These are phyloP conservation scores for Cupressus sempervirens DNA, from an alignment of 75 land plant species.

Conservation along the genomic window DNA sequence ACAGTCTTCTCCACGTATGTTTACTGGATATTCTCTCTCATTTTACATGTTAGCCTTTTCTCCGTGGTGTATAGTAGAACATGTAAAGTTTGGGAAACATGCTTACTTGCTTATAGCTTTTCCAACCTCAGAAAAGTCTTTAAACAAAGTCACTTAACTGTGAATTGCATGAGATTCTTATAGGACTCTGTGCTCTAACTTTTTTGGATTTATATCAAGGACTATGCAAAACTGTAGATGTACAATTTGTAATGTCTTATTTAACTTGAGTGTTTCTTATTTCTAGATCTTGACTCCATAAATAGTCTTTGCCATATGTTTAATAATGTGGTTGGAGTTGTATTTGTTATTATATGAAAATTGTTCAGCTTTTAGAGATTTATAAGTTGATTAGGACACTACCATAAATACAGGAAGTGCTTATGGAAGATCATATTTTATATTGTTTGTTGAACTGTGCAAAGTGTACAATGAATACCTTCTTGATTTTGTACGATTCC, in stretches of 20 bases:
- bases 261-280: not conserved
- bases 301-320: not conserved
- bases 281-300: not conserved
- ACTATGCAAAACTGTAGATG: not conserved
- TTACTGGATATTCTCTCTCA: constrained; percentile 4
- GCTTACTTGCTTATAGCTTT: not conserved
- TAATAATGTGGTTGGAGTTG: not conserved
- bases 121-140: not conserved
- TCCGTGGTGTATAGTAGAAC: not conserved
- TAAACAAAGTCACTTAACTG: not conserved
- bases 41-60: not conserved
- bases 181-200: not conserved
- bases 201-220: not conserved
- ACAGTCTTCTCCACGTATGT: constrained; percentile 90
- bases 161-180: not conserved
- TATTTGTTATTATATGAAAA: too few relatives aligned
- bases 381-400: not conserved
- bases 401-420: not conserved
- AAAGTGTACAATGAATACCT: too few relatives aligned
- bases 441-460: not conserved
- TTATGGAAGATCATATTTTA: not conserved
- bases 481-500: not conserved
- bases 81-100: not conserved
- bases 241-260: not conserved
- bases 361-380: too few relatives aligned